These are phyloP conservation scores for Litchi chinensis DNA, from an alignment of 345 rosid genomes.

Conservation along the genomic window DNA sequence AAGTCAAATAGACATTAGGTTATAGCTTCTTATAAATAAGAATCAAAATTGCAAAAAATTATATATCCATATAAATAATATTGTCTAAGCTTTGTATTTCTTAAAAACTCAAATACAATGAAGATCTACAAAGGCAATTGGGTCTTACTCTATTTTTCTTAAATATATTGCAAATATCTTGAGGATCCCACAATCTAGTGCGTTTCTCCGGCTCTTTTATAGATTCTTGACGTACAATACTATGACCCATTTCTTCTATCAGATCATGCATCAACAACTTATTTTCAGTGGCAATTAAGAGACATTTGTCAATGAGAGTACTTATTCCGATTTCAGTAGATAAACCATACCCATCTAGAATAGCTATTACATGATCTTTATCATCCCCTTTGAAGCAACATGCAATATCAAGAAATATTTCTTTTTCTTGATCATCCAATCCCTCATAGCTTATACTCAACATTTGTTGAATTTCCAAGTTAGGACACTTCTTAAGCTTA, in stretches of 20 bases:
- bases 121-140: background rate
- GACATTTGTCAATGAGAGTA: background rate
- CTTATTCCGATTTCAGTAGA: background rate
- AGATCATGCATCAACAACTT: constrained; percentile 14
- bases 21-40: background rate
- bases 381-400: background rate
- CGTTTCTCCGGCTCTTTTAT: background rate
- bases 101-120: background rate
- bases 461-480: background rate
- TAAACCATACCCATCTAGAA: constrained; percentile 9
- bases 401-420: background rate
- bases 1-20: background rate
- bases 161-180: background rate
- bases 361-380: background rate
- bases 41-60: background rate
- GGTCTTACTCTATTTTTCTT: background rate
- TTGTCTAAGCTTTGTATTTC: background rate
- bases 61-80: background rate
- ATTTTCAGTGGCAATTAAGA: background rate
- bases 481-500: background rate
- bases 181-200: background rate
- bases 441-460: background rate
- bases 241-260: background rate
- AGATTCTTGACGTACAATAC: background rate
- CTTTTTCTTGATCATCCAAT: background rate